Evolutionary conservation across 2,329 filamentous ascomycete species (phyloP), one percentile per base, ranked within the genome.

Genomic region (Phoma sp.): DNA sequence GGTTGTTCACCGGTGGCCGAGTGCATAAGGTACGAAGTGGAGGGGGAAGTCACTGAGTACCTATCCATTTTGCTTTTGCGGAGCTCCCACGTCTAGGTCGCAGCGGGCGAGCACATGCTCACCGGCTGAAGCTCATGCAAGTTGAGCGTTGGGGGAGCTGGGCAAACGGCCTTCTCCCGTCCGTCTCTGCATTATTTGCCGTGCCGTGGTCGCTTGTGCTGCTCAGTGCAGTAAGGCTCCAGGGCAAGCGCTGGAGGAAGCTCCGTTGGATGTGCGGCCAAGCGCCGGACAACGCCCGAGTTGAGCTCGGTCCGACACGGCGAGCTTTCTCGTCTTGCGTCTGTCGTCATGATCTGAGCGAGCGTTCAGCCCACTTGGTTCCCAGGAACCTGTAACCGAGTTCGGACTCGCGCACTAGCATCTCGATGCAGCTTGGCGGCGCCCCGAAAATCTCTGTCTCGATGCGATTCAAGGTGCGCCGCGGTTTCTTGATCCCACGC

Each of bases 291-390:
- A 49, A 46, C 19, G 57, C 64, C 66, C 65, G 60, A 62, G 43
- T 57, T 58, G 44, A 60, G 61, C 61, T 62, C 62, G 60, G 60
- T 61, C 62, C 57, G 58, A 60, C 43, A 54, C 55, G 50, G 62
- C 54, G 55, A 51, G 52, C 35, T 9, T 17, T 17, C 9, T 8
- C 29, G 4, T 31, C 29, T 31, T 55, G 33, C 22, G 22, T 45
- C 50, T 68, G 56, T 70, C 71, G 71, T 73, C 69, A 73, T 74
- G 67, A 71, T 72, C 56, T 61, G 62, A 68, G 39, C 38, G 33
- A 51, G 58, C 54, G 41, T 56, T 60, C 57, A 55, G 51, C 49
- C 57, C 57, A 59, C 58, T 54, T 46, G 58, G 17, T 17, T 61
- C 67, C 71, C 70, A 65, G 63, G 60, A 57, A 61, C 66, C 61